Evolutionary conservation across 163 green algal species (phyloP), one percentile per base, ranked within the genome.

Genomic region (Scenedesmus sp.): DNA sequence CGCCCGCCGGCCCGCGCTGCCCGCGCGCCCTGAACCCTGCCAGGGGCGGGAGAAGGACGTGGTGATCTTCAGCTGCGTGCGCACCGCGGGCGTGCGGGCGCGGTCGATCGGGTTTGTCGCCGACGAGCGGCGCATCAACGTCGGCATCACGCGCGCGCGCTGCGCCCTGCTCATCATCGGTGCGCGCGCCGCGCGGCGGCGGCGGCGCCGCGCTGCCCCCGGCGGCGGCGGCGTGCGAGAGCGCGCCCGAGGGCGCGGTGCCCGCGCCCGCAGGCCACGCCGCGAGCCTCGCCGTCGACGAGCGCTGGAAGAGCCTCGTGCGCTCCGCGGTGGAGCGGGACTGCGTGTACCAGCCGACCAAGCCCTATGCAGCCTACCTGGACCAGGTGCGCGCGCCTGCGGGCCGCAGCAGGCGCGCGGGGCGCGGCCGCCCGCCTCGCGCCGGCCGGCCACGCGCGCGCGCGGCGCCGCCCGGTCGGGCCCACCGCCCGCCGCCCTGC

Each of bases 91-190:
- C 22, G 63, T 69, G 14, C 62, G 67, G 9, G 24, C 39, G 34
- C 56, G 57, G 15, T 69, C 83, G 51, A 96, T 98, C 18, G 94
- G 94, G 22, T 98, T 98, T 75, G 90, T 97, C 28, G 86, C 91
- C 0, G 94, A 98, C 77, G 92, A 94, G 86, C 88, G 93, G 31
- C 90, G 94, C 72, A 92, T 98, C 83, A 97, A 97, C 71, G 94
- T 98, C 18, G 94, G 91, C 20, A 81, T 98, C 57, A 97, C 94
- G 9, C 86, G 94, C 11, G 93, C 92, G 7, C 87, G 92, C 15
- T 92, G 31, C 81, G 95, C 73, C 63, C 62, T 81, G 74, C 63
- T 97, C 29, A 79, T 96, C 44, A 74, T 96, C 17, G 91, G n/a
- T n/a, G n/a, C n/a, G n/a, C n/a, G n/a, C n/a, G n/a, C n/a, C n/a